A percentile compares a stretch with the other conserved stretches of the same genome.
These are phyloP conservation scores for Cordyceps pruinosa DNA, from an alignment of 2,329 filamentous ascomycete species.

Conservation along the genomic window DNA sequence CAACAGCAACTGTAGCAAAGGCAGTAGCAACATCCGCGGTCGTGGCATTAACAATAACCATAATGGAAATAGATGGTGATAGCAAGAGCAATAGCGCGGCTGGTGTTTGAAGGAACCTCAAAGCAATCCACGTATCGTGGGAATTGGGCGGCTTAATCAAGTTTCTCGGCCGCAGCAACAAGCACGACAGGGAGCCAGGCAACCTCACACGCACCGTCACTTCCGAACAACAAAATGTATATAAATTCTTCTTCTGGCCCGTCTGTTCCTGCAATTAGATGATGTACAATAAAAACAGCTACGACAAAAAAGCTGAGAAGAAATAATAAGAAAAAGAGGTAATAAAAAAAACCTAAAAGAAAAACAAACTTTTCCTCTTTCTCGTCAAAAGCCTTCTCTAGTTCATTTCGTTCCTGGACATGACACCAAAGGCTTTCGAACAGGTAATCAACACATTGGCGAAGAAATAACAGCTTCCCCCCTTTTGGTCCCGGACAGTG, in stretches of 20 bases:
- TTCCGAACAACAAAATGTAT: slow-evolving; percentile 11
- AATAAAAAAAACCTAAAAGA: slow-evolving; percentile 7
- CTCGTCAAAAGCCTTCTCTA: slow-evolving; percentile 8
- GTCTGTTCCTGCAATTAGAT: slow-evolving; percentile 19
- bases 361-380: slow-evolving; percentile 12
- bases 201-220: neutral
- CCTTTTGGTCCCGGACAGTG: slow-evolving; percentile 11
- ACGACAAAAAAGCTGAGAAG: slow-evolving; percentile 21
- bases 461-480: slow-evolving; percentile 11
- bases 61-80: too few relatives aligned
- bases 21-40: too few relatives aligned
- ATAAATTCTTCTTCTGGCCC: slow-evolving; percentile 13
- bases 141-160: too few relatives aligned
- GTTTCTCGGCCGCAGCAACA: too few relatives aligned
- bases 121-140: too few relatives aligned
- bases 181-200: neutral
- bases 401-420: slow-evolving; percentile 8
- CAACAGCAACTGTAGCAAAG: too few relatives aligned
- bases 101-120: too few relatives aligned
- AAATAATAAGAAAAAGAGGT: neutral
- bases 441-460: slow-evolving; percentile 15
- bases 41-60: too few relatives aligned
- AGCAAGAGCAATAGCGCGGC: too few relatives aligned
- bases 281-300: slow-evolving; percentile 21
- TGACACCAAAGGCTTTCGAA: slow-evolving; percentile 8